Evolutionary conservation across 2,329 filamentous ascomycete species (phyloP), one percentile per base, ranked within the genome.

Genomic region (Phyllosticta ampelicida): DNA sequence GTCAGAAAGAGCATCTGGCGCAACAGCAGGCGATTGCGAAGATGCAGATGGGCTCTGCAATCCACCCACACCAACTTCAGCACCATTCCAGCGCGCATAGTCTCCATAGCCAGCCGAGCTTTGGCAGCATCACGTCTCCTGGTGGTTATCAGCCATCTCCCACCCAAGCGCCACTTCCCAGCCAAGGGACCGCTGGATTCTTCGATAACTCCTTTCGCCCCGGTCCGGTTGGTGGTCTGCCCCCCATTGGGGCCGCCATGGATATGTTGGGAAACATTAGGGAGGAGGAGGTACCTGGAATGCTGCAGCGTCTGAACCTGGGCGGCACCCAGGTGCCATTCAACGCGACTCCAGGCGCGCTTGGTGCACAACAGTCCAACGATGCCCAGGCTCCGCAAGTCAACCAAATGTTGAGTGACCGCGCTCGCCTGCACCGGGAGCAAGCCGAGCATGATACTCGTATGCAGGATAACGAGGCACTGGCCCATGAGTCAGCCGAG

Each of bases 1-100:
- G 94, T 49, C 94, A 99, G 72, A 90, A 96, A 64, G 94, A 99
- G 70, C 89, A 90, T 64, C 81, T 96, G 58, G 87, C 90, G 62
- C 88, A 90, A 62, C 90, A 95, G 68, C 90, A 95, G 67, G 80
- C 82, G 6, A 84, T 90, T 60, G 79, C 85, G 54, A 84, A 85
- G 63, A 86, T 89, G 69, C 79, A 87, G 65, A 60, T 70, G 60
- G 70, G 70, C 28, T 44, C 36, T 44, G 70, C 72, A n/a, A 75
- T 82, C 51, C 70, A 79, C 60, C 77, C 78, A n/a, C 79, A 79
- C 55, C 79, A 81, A 60, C 80, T 97, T 9, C 90, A 97, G 66
- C 94, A 97, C 68, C 91, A 97, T 68, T 91, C 90, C 0, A 97
- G 92, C 68, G 89, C 90, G 9, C 92, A 97, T 65, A 97, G 92